Evolutionary conservation across 257 asterid species (phyloP).

Genomic region (Fraxinus excelsior): DNA sequence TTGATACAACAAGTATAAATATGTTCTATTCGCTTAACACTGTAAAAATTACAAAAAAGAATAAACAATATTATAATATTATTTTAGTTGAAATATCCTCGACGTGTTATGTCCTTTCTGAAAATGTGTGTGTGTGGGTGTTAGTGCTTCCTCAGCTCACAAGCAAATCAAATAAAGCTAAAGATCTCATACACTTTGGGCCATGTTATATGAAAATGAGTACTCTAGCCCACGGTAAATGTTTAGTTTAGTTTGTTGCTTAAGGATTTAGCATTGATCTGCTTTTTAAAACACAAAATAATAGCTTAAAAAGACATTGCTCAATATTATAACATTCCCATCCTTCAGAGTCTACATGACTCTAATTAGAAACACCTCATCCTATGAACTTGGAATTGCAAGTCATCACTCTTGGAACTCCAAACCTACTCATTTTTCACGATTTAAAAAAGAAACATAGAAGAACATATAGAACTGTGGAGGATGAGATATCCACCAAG

Average conservation of each 20-base stretch:
- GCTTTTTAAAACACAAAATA: neutral
- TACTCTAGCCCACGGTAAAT: neutral
- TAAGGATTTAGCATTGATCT: neutral
- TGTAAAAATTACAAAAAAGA: neutral
- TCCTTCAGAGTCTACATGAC: slow-evolving; percentile 4
- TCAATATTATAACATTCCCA: neutral
- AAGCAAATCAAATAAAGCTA: neutral
- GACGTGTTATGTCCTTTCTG: neutral
- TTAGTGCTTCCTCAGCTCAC: slow-evolving; percentile 9
- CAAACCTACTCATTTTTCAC: neutral
- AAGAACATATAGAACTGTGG: neutral
- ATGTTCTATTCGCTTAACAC: neutral
- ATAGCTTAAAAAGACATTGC: neutral
- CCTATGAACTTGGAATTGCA: neutral
- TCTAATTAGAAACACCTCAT: neutral
- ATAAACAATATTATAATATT: neutral
- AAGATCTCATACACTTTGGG: neutral
- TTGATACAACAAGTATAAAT: neutral
- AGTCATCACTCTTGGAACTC: too few species aligned
- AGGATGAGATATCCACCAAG: neutral
- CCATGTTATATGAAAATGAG: slow-evolving; percentile 4
- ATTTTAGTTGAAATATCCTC: neutral
- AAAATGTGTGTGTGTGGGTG: neutral
- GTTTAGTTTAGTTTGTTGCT: neutral
- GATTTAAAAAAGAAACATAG: neutral